These are phyloP conservation scores for Oxytropis ochrocephala DNA, from an alignment of 306 rosid genomes.

Conservation along the genomic window DNA sequence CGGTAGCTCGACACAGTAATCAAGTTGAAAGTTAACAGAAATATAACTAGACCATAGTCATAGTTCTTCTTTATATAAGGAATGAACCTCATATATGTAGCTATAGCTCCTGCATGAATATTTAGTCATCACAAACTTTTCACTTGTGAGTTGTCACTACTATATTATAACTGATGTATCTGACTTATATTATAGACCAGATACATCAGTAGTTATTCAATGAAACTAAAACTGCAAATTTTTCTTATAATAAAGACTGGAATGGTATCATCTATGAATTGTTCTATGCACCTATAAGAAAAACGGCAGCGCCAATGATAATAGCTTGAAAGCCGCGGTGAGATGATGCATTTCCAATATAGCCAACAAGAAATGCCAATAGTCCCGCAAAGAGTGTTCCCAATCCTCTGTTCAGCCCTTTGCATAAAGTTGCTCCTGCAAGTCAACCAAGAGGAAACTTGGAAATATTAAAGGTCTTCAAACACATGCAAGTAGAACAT, in stretches of 20 bases:
- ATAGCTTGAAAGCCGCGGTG: constrained; percentile 46
- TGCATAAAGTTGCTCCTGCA: constrained; percentile 94
- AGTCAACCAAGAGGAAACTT: background rate
- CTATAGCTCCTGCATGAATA: constrained; percentile 58
- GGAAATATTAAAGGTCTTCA: background rate
- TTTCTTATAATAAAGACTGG: no score
- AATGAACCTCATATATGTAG: constrained; percentile 82
- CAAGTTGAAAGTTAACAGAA: constrained; percentile 81
- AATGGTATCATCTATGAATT: no score
- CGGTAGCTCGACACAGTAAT: constrained; percentile 81
- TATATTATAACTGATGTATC: no score
- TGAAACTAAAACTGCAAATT: no score
- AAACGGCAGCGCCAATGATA: constrained; percentile 77
- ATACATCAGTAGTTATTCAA: no score
- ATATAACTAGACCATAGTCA: constrained; percentile 86
- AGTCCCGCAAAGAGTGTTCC: constrained; percentile 85
- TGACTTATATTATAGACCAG: no score
- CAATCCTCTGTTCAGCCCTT: constrained; percentile 91
- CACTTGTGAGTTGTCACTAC: background rate
- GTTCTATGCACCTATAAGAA: constrained; percentile 48
- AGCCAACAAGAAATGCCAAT: constrained; percentile 66
- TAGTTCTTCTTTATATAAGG: constrained; percentile 88
- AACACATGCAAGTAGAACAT: background rate
- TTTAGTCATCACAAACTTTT: background rate
- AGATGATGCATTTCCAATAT: constrained; percentile 35